These are phyloP conservation scores for Brachypodium distachyon DNA, from an alignment of 202 grass and related monocot species.

Conservation along the genomic window DNA sequence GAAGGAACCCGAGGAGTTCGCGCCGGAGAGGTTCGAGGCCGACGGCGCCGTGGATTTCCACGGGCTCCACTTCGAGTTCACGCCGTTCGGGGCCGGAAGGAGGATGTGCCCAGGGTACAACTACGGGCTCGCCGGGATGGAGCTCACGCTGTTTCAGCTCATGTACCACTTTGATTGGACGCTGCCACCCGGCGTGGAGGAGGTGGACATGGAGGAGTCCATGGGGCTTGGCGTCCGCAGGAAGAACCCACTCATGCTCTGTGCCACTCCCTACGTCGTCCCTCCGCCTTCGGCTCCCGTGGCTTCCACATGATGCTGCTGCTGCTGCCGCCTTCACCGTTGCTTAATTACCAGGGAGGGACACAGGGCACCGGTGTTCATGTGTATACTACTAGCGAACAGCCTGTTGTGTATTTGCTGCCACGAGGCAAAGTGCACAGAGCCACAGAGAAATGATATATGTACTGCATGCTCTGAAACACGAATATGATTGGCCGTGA, in stretches of 20 bases:
- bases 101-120: constrained; percentile 42
- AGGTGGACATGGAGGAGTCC: constrained; percentile 34
- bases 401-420: too few relatives aligned
- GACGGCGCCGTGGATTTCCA: constrained; percentile 11
- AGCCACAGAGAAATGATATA: too few relatives aligned
- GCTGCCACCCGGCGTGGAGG: background rate
- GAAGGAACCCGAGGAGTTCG: constrained; percentile 35
- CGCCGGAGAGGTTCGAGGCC: constrained; percentile 37
- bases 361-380: too few relatives aligned
- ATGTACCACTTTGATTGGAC: constrained; percentile 41
- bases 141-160: constrained; percentile 35
- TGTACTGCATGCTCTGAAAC: too few relatives aligned
- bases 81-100: constrained; percentile 39
- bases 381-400: too few relatives aligned
- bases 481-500: too few relatives aligned
- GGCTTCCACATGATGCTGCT: background rate
- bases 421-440: too few relatives aligned
- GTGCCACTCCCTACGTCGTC: constrained; percentile 6
- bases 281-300: background rate
- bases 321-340: too few relatives aligned
- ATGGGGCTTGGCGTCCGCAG: constrained; percentile 28
- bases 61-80: constrained; percentile 34
- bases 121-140: constrained; percentile 28
- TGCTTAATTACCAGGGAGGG: too few relatives aligned
- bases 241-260: constrained; percentile 36